Evolutionary conservation across 116 monocot species (phyloP).

Genomic region (Trichopus zeylanicus): DNA sequence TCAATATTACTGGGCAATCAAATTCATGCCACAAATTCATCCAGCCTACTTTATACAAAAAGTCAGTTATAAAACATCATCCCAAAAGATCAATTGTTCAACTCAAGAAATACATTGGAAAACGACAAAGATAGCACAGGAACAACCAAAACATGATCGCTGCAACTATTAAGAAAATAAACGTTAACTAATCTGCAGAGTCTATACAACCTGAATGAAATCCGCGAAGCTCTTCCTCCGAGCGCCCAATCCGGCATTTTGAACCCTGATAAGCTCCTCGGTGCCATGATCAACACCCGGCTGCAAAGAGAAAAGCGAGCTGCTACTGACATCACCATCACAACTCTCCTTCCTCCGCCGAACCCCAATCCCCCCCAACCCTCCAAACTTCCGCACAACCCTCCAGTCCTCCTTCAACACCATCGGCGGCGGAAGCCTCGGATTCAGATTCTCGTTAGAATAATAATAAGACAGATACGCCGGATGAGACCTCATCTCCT

Average conservation of each 20-base stretch:
- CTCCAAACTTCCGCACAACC: constrained; percentile 12
- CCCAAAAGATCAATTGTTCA: too few relatives aligned
- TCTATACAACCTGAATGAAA: constrained; percentile 17
- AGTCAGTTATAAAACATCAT: too few relatives aligned
- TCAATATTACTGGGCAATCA: too few relatives aligned
- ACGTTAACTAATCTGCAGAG: not conserved
- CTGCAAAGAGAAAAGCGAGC: constrained; percentile 24
- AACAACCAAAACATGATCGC: not conserved
- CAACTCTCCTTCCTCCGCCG: constrained; percentile 1
- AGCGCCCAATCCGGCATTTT: constrained; percentile 3
- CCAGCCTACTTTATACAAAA: too few relatives aligned
- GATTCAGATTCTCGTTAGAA: constrained; percentile 39
- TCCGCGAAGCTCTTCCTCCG: constrained; percentile 20
- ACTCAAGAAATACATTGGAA: too few relatives aligned
- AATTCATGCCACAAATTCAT: too few relatives aligned
- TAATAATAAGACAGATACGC: constrained; percentile 55
- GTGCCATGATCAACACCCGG: constrained; percentile 3
- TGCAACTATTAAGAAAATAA: not conserved
- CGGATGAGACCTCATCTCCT: constrained; percentile 38
- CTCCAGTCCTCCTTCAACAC: constrained; percentile 35
- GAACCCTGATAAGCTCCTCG: constrained; percentile 1
- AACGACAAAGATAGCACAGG: too few relatives aligned
- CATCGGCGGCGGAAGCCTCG: constrained; percentile 29
- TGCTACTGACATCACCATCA: constrained; percentile 14
- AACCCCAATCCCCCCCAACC: constrained; percentile 25